These are phyloP conservation scores for Neurospora sp. DNA, from an alignment of 495 filamentous ascomycete genomes.

Conservation along the genomic window DNA sequence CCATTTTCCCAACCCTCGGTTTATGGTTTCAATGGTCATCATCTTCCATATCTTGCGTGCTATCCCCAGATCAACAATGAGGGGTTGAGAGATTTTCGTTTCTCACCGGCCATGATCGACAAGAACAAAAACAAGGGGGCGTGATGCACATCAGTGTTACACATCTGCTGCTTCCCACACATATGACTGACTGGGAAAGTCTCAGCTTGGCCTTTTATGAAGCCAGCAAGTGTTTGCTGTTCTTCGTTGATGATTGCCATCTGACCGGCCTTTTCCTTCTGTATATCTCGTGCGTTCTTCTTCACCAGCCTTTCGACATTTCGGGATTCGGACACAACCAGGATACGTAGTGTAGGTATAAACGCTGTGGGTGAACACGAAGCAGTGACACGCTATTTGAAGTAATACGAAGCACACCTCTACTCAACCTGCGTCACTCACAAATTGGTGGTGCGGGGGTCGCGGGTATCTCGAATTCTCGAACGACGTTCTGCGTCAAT, in stretches of 20 bases:
- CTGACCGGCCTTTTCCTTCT: not conserved
- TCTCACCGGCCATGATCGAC: not conserved
- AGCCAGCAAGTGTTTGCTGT: not conserved
- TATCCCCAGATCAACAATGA: not conserved
- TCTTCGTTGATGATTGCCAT: not conserved
- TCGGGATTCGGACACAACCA: not conserved
- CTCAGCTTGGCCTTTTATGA: not conserved
- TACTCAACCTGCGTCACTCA: not conserved
- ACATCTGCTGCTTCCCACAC: not conserved
- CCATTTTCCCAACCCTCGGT: not conserved
- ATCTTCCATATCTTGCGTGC: not conserved
- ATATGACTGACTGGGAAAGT: not conserved
- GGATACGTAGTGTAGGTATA: not conserved
- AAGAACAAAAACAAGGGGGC: not conserved
- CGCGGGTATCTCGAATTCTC: not conserved
- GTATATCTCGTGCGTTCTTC: not conserved
- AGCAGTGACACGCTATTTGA: not conserved
- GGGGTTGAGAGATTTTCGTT: not conserved
- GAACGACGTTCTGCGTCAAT: not conserved
- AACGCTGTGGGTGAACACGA: not conserved
- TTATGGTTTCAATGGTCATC: not conserved
- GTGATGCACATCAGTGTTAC: not conserved
- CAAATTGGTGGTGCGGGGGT: not conserved
- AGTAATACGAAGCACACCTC: not conserved
- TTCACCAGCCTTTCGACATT: not conserved